Base-by-base conservation (phyloP, 768 basidiomycete species). In the Tremella mesenterica region DNA sequence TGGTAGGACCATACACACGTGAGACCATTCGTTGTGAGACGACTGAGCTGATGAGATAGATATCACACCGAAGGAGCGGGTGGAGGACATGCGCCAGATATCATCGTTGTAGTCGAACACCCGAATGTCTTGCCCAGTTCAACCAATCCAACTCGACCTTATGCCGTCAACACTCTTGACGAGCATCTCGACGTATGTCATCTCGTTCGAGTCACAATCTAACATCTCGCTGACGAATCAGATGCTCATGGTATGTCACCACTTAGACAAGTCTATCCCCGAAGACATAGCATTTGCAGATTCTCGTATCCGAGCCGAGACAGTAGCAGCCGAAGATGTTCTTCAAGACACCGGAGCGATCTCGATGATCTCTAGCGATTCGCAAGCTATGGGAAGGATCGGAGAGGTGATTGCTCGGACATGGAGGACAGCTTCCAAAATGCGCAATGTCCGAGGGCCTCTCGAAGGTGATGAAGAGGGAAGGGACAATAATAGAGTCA, bases 241-340 rank as follows among this genome's bases (percentile, higher is more conserved):
- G 92, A 99, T 97, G 95, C 78, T 97, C 21, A 96, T 97, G 90
- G 91, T 96, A n/a, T 95, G 91, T 72, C 93, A 99, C 71, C 93
- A 99, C 73, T 81, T 99, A 52, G 89, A 95, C 75, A 82, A 78
- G 61, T 80, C 79, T n/a, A 89, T 93, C 60, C 81, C 85, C 1
- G 95, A 99, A 75, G 95, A 99, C 61, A 78, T 96, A 36, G 82
- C 86, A 1, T 99, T 99, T 63, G 93, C 95, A 3, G 92, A 97
- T 59, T 96, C 93, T 7, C 86, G 95, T 30, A 97, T 99, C 64
- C 82, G 95, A 30, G 89, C 83, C 0, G 93, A 97, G 76, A 99
- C 95, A 0, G 85, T 97, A 39, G 95, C 95, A 0, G 95, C 95
- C 1, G 95, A 99, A 72, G 95, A 99, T 68, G 85, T 97, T 16